Percentiles rank a stretch among this genome's conserved stretches.
These are phyloP conservation scores for Closterium sp. DNA, from an alignment of 139 green algal species.

Conservation along the genomic window DNA sequence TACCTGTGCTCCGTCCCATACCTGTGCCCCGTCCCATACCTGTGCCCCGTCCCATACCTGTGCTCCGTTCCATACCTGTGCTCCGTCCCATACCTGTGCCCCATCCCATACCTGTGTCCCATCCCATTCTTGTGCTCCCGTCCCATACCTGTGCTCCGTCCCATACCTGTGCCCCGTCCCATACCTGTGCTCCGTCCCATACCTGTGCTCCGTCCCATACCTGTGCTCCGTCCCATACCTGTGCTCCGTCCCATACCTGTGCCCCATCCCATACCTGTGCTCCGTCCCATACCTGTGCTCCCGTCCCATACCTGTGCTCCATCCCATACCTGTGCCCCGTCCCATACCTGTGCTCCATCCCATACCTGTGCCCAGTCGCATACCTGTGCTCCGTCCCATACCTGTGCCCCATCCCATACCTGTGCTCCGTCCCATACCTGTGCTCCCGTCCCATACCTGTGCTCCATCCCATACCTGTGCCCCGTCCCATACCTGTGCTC, in stretches of 20 bases:
- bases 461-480: too few relatives aligned
- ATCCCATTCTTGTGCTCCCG: slow-evolving; percentile 12
- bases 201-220: slow-evolving; percentile 23
- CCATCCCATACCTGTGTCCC: too few relatives aligned
- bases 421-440: slow-evolving; percentile 12
- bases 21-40: slow-evolving; percentile 34
- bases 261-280: too few relatives aligned
- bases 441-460: slow-evolving; percentile 25
- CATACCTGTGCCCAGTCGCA: slow-evolving; percentile 6
- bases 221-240: slow-evolving; percentile 23
- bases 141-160: slow-evolving; percentile 28
- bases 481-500: slow-evolving; percentile 13
- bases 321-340: too few relatives aligned
- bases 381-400: slow-evolving; percentile 18
- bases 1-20: slow-evolving; percentile 18
- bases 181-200: slow-evolving; percentile 10
- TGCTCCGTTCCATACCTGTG: slow-evolving; percentile 14
- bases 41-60: slow-evolving; percentile 12
- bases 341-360: slow-evolving; percentile 13
- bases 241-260: slow-evolving; percentile 12
- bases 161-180: too few relatives aligned
- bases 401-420: slow-evolving; percentile 34
- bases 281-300: slow-evolving; percentile 13
- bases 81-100: slow-evolving; percentile 16
- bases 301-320: slow-evolving; percentile 30